Evolutionary conservation across 129 eudicot species (phyloP), one percentile per base, ranked within the genome.

Genomic region (Tagetes patula): DNA sequence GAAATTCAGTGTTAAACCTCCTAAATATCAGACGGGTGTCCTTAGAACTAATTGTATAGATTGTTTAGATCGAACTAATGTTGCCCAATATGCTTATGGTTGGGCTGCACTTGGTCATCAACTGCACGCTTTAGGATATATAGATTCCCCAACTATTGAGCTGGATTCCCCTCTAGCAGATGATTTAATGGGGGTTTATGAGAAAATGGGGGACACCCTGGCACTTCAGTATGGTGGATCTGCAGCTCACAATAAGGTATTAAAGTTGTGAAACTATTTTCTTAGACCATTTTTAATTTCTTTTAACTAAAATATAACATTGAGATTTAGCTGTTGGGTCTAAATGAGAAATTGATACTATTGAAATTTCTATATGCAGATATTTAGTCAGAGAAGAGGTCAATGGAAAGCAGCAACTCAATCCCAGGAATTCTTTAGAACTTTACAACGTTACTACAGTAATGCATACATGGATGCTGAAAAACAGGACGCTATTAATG

Each of bases 231-330:
- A 95, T 66, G 96, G 99, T 58, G 99, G 99, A 65, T 95, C 99
- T 79, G 97, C 97, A 40, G 99, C 99, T 63, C 99, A 95, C 75
- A 95, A 95, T 82, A 95, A 95, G 99, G 99, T 95, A 82, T 39
- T 33, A 6, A 41, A 71, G 11, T 50, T 50, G 71, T 43, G 61
- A 43, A 60, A 20, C 46, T 37, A 30, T 36, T 58, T 37, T 65
- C 41, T 14, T 31, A 20, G 56, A 59, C 11, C 42, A n/a, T 40
- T 52, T 37, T 52, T 49, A 36, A 20, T 13, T 27, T 31, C 3
- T 74, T 69, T 38, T 6, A 20, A 65, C 36, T n/a, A n/a, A 66
- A 53, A 53, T 53, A 39, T 64, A 72, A 48, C 36, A 20, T 8
- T 62, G 52, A 65, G 55, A 36, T 53, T 75, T 75, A 42, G 37